Base-by-base conservation (phyloP, 192 early-diverging fungal genomes). In the Backusella circina region DNA sequence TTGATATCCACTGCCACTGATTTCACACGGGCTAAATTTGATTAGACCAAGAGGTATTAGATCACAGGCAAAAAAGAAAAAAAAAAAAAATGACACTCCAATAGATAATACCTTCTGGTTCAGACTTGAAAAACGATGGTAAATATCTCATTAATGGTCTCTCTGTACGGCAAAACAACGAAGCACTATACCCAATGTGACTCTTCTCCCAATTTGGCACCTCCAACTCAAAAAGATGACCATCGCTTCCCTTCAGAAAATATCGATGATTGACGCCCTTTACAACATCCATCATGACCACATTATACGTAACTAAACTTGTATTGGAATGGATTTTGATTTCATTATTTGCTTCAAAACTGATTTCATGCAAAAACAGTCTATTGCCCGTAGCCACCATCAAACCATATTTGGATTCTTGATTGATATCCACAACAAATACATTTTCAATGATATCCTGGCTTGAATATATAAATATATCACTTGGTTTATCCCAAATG, bases 211-310 rank as follows among this genome's bases (percentile, higher is more conserved):
- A 61, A 4, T 5, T 3, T 61, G 21, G 26, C 13, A 61, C 23
- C 13, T 61, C 54, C 16, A 70, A 18, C 31, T 70, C 69, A 32
- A 47, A 31, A 41, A 70, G 39, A 47, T 70, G 69, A 16, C 69
- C 69, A 31, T 70, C 69, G 28, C 23, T 44, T 5, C 69, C 69
- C 15, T 30, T 37, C 69, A 70, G 44, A 70, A 70, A 70, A 16
- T 28, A 38, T 26, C 69, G 38, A 30, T 37, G 38, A 15, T 37
- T 70, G 0, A 44, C 39, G 3, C 37, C 39, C 26, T 37, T 47
- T 30, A 28, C 37, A 10, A 70, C 13, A 30, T 70, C 26, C 13
- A 13, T 15, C 69, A 70, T 70, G 5, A 26, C 9, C 28, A 10
- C 41, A 31, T 37, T 37, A 16, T 47, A 38, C 1, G 41, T 38